Evolutionary conservation across 2,329 filamentous ascomycete genomes (phyloP).

Genomic region (Biscogniauxia sp.): DNA sequence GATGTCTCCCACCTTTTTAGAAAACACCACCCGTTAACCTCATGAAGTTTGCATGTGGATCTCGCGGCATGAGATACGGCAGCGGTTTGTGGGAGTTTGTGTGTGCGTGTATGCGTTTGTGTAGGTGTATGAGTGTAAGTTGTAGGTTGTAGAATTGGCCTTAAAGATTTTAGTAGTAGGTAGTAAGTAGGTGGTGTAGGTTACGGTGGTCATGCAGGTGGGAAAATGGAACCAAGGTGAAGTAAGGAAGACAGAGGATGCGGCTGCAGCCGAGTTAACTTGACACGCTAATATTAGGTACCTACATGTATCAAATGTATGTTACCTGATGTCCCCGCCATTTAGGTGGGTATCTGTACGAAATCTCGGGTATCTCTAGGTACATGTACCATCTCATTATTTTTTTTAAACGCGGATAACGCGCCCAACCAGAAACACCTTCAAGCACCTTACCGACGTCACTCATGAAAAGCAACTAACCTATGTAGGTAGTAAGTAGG

Average conservation of each 20-base stretch:
- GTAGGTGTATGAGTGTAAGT: not conserved
- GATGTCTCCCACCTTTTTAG: not conserved
- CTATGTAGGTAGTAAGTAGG: not conserved
- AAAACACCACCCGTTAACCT: not conserved
- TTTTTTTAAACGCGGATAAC: not conserved
- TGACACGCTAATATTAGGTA: not conserved
- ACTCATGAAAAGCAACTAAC: not conserved
- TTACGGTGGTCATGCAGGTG: not conserved
- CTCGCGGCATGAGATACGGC: not conserved
- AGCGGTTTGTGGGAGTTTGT: not conserved
- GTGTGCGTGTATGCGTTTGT: not conserved
- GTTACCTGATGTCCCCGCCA: not conserved
- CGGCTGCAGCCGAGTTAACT: not conserved
- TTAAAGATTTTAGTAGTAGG: no score
- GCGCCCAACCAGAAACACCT: not conserved
- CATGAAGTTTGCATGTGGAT: not conserved
- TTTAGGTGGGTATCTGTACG: not conserved
- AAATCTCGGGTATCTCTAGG: not conserved
- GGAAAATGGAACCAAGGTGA: not conserved
- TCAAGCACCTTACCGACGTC: no score
- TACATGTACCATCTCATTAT: not conserved
- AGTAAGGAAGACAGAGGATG: not conserved
- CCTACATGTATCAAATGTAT: not conserved
- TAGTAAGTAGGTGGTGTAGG: not conserved
- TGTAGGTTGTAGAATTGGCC: no score